Conservation (phyloP, 305 asterid genomes). For the Nicotiana rustica region DNA sequence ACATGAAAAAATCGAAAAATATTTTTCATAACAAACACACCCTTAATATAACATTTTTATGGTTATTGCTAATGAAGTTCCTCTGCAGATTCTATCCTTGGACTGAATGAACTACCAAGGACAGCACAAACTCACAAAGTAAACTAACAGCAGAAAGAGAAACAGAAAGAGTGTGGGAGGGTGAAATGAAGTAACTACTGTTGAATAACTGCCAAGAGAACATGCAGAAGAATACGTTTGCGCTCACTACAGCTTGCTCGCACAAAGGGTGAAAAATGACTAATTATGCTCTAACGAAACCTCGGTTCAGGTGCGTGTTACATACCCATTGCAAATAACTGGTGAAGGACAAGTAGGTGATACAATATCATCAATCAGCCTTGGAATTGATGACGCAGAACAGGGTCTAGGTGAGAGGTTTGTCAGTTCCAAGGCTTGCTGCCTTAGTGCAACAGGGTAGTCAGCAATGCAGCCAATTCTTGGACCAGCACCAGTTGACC, state of each 20-base stretch:
- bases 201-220: background rate
- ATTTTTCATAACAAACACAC: no score
- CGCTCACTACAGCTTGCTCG: constrained; percentile 15
- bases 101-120: background rate
- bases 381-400: constrained; percentile 31
- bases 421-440: constrained; percentile 83
- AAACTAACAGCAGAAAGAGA: background rate
- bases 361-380: background rate
- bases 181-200: background rate
- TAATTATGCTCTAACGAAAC: background rate
- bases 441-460: constrained; percentile 80
- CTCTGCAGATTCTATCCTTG: background rate
- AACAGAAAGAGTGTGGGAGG: background rate
- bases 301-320: background rate
- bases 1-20: no score
- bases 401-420: constrained; percentile 68
- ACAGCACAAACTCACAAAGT: background rate
- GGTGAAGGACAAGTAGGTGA: constrained; percentile 20
- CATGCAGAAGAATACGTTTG: background rate
- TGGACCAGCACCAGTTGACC: constrained; percentile 96
- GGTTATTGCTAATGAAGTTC: constrained; percentile 1
- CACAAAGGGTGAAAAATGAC: background rate
- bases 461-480: constrained; percentile 67
- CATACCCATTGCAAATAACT: background rate
- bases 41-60: background rate